Evolutionary conservation across 495 filamentous ascomycete species (phyloP), one percentile per base, ranked within the genome.

Genomic region (Bacidia rubella): DNA sequence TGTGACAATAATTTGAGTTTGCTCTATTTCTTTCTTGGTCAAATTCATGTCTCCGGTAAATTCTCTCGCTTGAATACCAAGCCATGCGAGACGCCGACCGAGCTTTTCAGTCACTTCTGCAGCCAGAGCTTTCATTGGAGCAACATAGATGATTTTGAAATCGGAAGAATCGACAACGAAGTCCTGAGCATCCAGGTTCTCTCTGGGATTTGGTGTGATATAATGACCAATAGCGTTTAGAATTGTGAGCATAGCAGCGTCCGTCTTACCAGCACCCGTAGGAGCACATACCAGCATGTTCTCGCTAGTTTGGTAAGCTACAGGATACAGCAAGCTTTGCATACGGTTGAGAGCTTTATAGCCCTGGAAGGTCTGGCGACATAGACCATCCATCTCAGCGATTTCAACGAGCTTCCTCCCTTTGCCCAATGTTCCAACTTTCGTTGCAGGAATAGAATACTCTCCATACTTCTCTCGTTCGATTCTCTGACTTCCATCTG

Each of bases 241-340:
- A 47, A 99, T 85, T 0, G 92, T 86, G 53, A 99, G 73, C 86
- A 97, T 88, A n/a, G 92, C 92, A 0, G 89, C 93, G 62, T 99
- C 93, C 7, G 92, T 99, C 72, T 99, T 99, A 80, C 92, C 84
- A 44, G 92, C 92, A 80, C 92, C 92, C 55, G 92, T 99, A 1
- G 92, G 92, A 11, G 92, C 92, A 68, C 92, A 99, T 50, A 99
- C 92, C 27, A 99, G 75, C 90, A 99, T 95, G 63, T 99, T 99
- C 66, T 97, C 92, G 62, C 77, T 95, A 4, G 86, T 94, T 62
- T 83, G 83, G 67, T 99, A 99, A 2, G 90, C 92, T 2, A 99
- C 88, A 2, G 90, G 87, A 64, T 94, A 95, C 3, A 96, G 84
- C 47, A 99, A 66, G 58, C 89, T 96, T 68, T 99, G 92, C 92